Base-by-base conservation (phyloP, 2,329 filamentous ascomycete genomes). In the Diaporthe caulivora region DNA sequence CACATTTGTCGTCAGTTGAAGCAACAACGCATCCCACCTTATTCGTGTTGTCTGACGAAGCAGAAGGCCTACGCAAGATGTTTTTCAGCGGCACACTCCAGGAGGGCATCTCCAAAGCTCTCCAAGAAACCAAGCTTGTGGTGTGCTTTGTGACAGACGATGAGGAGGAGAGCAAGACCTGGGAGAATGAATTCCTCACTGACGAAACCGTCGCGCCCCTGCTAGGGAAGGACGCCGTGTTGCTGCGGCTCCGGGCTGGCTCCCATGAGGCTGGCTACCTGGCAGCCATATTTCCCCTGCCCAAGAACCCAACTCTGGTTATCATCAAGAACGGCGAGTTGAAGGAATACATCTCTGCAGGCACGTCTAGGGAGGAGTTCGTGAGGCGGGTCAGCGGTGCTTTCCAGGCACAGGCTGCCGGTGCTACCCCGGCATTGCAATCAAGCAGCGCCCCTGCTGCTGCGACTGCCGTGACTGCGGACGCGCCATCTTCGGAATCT, bases 131-230 rank as follows among this genome's bases (percentile, higher is more conserved):
- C 74, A 97, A 96, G 82, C 87, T 93, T 24, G 93, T 98, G 0
- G 89, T 94, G 40, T 97, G 95, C 84, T 97, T 98, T 82, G 92
- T 98, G 42, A 90, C 91, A 95, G 94, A 97, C 81, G 90, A 90
- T 68, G 87, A 88, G 53, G 87, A 91, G 37, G 91, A 93, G 79
- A 96, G 94, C 81, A 84, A 86, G 70, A 84, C 81, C 75, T 97
- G 94, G 94, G 93, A 97, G 81, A 83, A 88, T 37, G 91, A 93
- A 21, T 95, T 91, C 79, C 83, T 94, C 34, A 80, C 82, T 31
- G 88, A 92, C 76, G 82, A 87, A 34, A 82, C 87, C 73, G 80
- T 93, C 70, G 87, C 85, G 69, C 83, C 84, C 69, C 79, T 91
- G 37, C 86, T 97, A 72, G 83, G 86, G 34, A 84, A 87, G 47